Conservation (phyloP, 2,329 filamentous ascomycete species). For the Magnaporthiopsis rhizophila region DNA sequence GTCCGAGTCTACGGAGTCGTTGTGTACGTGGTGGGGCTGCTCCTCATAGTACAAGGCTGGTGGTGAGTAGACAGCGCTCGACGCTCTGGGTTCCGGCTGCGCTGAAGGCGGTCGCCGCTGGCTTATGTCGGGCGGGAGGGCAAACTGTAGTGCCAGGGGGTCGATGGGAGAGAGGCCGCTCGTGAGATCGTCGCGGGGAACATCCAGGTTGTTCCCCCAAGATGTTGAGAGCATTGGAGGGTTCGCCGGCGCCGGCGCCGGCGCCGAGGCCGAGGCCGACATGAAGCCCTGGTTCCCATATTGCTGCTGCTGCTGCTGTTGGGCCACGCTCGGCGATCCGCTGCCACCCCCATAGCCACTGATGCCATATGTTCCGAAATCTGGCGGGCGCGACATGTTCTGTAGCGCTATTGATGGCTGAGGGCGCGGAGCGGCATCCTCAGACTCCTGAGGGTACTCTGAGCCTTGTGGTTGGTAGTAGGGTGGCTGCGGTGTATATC, state of each 20-base stretch:
- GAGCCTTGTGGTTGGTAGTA: slow-evolving; percentile 13
- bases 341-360: neutral
- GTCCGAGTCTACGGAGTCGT: slow-evolving; percentile 47
- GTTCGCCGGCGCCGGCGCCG: slow-evolving; percentile 21
- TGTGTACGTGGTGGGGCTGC: slow-evolving; percentile 24
- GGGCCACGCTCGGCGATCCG: neutral
- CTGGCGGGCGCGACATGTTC: slow-evolving; percentile 37
- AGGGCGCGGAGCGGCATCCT: slow-evolving; percentile 33
- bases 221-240: slow-evolving; percentile 40
- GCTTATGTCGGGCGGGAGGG: slow-evolving; percentile 44
- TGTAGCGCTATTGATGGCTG: slow-evolving; percentile 65
- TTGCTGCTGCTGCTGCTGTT: slow-evolving; percentile 10
- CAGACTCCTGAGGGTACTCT: slow-evolving; percentile 12
- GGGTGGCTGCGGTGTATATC: slow-evolving; percentile 16
- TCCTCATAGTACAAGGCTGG: slow-evolving; percentile 35
- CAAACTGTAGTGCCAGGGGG: slow-evolving; percentile 42
- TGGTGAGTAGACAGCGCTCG: slow-evolving; percentile 18
- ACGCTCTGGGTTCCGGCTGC: neutral
- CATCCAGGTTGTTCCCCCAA: slow-evolving; percentile 41
- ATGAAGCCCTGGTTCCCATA: neutral
- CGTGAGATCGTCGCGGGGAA: slow-evolving; percentile 26
- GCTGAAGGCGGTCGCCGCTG: slow-evolving; percentile 18
- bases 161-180: slow-evolving; percentile 44
- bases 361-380: slow-evolving; percentile 12
- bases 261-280: slow-evolving; percentile 1